phyloP scores from a whole-genome alignment of 2,329 filamentous ascomycete species.

The Talaromyces verruculosus region DNA sequence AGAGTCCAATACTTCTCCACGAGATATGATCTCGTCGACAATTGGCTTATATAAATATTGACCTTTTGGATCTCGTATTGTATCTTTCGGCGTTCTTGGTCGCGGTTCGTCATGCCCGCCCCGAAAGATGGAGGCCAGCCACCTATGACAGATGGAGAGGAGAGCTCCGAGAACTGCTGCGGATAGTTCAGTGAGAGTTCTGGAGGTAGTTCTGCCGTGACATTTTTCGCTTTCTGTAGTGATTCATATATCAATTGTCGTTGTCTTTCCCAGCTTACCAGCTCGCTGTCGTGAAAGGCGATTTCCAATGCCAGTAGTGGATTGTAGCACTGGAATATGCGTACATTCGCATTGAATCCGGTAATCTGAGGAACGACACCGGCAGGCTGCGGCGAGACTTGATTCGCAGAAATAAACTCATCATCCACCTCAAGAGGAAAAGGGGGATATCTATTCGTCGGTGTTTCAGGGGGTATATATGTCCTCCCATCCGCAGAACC shows the following conservation, averaged over 20 bases:
- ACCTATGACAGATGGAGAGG: constrained; percentile 29
- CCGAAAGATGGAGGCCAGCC: constrained; percentile 28
- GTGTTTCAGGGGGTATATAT: constrained; percentile 73
- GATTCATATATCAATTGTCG: constrained; percentile 70
- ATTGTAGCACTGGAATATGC: constrained; percentile 78
- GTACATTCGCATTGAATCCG: constrained; percentile 77
- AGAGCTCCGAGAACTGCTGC: constrained; percentile 39
- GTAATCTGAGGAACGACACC: constrained; percentile 68
- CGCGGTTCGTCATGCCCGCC: not conserved
- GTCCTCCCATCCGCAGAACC: constrained; percentile 70
- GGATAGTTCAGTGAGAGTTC: constrained; percentile 61
- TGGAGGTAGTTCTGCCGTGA: constrained; percentile 65
- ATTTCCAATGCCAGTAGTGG: constrained; percentile 75
- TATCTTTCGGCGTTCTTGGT: constrained; percentile 42
- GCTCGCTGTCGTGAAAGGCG: constrained; percentile 73
- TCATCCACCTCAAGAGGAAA: constrained; percentile 82
- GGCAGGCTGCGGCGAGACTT: constrained; percentile 68
- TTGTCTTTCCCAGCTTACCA: constrained; percentile 76
- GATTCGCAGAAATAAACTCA: constrained; percentile 70
- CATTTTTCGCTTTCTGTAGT: constrained; percentile 67
- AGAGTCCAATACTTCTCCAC: constrained; percentile 84
- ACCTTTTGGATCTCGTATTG: constrained; percentile 91
- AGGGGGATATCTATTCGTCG: constrained; percentile 73
- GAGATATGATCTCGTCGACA: constrained; percentile 78
- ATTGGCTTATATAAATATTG: constrained; percentile 79